Evolutionary conservation across 306 rosid species (phyloP).

Genomic region (Quillaja saponaria): DNA sequence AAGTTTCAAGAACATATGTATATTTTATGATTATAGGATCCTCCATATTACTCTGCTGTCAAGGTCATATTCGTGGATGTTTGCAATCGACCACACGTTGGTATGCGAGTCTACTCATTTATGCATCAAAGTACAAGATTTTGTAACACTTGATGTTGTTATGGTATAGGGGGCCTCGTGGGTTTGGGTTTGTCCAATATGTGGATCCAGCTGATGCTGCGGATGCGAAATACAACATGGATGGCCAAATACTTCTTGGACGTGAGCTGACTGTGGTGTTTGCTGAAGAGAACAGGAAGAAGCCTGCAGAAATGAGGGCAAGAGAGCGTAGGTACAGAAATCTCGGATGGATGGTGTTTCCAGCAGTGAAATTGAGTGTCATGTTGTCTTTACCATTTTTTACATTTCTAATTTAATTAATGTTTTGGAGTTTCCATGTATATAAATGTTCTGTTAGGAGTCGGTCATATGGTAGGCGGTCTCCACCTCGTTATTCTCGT

Average conservation of each 20-base stretch:
- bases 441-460: conserved; percentile 29
- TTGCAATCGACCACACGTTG: conserved; percentile 17
- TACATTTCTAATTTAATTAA: not conserved
- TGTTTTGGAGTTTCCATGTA: not conserved
- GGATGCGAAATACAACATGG: conserved; percentile 81
- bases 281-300: conserved; percentile 83
- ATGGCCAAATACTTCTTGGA: conserved; percentile 71
- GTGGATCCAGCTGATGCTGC: conserved; percentile 75
- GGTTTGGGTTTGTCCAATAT: conserved; percentile 78
- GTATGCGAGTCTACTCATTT: conserved; percentile 18
- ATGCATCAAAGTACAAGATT: not conserved
- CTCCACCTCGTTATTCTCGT: conserved; percentile 39
- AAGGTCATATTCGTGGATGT: conserved; percentile 26
- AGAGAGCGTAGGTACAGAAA: conserved; percentile 63
- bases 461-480: conserved; percentile 44
- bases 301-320: conserved; percentile 79
- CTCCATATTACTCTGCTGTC: conserved; percentile 22
- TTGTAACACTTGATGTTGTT: conserved; percentile 6
- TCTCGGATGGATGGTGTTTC: not conserved
- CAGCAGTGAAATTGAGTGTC: too few relatives aligned
- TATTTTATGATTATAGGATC: conserved; percentile 9
- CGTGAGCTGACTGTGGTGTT: conserved; percentile 76
- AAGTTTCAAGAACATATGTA: conserved; percentile 31
- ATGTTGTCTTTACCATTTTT: too few relatives aligned
- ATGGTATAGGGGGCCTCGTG: conserved; percentile 69